These are phyloP conservation scores for Geopyxis carbonaria DNA, from an alignment of 495 filamentous ascomycete species.

Conservation along the genomic window DNA sequence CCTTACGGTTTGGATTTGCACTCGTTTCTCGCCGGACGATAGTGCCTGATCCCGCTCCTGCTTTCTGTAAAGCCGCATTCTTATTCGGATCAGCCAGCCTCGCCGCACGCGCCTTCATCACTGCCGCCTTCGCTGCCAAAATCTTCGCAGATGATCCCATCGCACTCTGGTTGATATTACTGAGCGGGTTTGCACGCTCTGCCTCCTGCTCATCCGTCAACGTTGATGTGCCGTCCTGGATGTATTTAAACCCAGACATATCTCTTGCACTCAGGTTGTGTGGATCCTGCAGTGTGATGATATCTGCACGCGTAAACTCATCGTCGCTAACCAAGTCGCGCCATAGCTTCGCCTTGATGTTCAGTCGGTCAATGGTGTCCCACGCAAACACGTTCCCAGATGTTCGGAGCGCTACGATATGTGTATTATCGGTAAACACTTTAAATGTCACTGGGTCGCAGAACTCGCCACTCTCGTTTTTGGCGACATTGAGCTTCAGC, in stretches of 20 bases:
- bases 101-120: slow-evolving; percentile 37
- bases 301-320: slow-evolving; percentile 78
- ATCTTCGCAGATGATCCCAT: slow-evolving; percentile 41
- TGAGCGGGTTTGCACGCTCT: slow-evolving; percentile 31
- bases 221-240: slow-evolving; percentile 62
- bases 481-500: slow-evolving; percentile 76
- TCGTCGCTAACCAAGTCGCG: slow-evolving; percentile 72
- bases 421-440: slow-evolving; percentile 92
- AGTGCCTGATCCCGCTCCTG: slow-evolving; percentile 14
- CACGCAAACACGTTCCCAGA: slow-evolving; percentile 77
- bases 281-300: slow-evolving; percentile 92
- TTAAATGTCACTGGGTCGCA: slow-evolving; percentile 96
- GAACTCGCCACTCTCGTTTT: slow-evolving; percentile 84
- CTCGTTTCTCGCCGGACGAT: slow-evolving; percentile 29
- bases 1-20: slow-evolving; percentile 27
- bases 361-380: slow-evolving; percentile 87
- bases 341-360: slow-evolving; percentile 97
- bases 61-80: slow-evolving; percentile 23
- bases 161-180: slow-evolving; percentile 21
- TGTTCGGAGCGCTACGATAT: slow-evolving; percentile 76
- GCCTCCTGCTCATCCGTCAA: slow-evolving; percentile 44
- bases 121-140: slow-evolving; percentile 76
- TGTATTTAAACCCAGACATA: slow-evolving; percentile 73
- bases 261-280: slow-evolving; percentile 75
- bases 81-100: slow-evolving; percentile 27